Evolutionary conservation across 2,329 filamentous ascomycete genomes (phyloP), one percentile per base, ranked within the genome.

Genomic region (Colletotrichum agaves): DNA sequence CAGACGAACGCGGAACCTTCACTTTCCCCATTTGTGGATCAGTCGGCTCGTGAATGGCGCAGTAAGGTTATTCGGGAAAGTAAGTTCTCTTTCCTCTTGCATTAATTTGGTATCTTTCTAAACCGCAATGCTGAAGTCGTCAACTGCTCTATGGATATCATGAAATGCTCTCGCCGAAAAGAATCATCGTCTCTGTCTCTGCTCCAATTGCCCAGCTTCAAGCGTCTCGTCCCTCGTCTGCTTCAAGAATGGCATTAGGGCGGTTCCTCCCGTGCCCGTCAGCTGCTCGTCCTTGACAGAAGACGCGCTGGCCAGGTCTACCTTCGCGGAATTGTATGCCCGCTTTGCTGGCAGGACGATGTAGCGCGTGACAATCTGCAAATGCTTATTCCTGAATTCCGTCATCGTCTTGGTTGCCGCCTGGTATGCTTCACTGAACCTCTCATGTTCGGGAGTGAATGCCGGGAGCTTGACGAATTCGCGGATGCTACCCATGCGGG

Each of bases 311-410:
- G 83, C 81, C 59, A 86, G 72, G 65, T 85, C 69, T 0, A 71
- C 68, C 23, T 70, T 73, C 33, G 71, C 62, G 50, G 55, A 70
- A 78, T 56, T 65, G 71, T 73, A 72, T 15, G 77, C 75, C 64
- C 83, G 79, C 60, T 79, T 86, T 0, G 91, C 91, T 23, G 94
- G 93, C 61, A 96, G 82, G 72, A 98, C 90, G 74, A 98, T 97
- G 78, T 97, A 98, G 55, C 93, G 86, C 37, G 93, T 92, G 3
- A 98, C 94, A 65, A 98, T 93, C 76, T 93, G 89, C 72, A 98
- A 92, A 76, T 98, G 94, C 74, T 92, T 93, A 76, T 95, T 92
- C 62, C 95, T 86, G 74, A 98, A 90, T 19, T 86, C 83, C 11
- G 89, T 88, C 47, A 98, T 83, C 79, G 94, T 93, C 21, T 89